A percentile compares a stretch with the other conserved stretches of the same genome.
phyloP scores from a whole-genome alignment of 257 asterid species.

The Nicotiana benthamiana region DNA sequence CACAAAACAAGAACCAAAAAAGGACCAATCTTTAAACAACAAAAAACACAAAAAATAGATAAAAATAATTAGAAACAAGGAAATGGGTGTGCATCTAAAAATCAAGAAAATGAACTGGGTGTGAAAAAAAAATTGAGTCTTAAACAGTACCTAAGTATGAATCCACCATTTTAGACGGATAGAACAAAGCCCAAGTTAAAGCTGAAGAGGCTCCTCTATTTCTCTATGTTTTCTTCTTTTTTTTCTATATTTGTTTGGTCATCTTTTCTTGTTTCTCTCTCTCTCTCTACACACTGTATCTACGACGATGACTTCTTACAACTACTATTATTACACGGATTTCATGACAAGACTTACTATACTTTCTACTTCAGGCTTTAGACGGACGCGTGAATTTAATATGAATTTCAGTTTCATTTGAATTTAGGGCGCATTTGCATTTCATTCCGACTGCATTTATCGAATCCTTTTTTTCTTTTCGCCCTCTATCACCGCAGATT shows the following conservation, averaged over 20 bases:
- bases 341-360: conserved; percentile 28
- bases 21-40: not conserved
- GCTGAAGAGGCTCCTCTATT: not conserved
- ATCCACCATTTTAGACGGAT: not conserved
- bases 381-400: conserved; percentile 55
- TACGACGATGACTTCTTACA: conserved; percentile 15
- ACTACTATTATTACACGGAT: conserved; percentile 50
- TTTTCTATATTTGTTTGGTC: not conserved
- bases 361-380: not conserved
- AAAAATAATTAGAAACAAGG: not conserved
- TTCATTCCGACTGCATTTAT: conserved; percentile 81
- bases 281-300: conserved; percentile 15
- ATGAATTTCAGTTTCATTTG: conserved; percentile 47
- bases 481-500: conserved; percentile 64
- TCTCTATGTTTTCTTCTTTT: not conserved
- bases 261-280: not conserved
- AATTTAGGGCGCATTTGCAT: conserved; percentile 47
- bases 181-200: not conserved
- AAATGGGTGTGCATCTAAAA: not conserved
- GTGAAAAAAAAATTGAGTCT: not conserved
- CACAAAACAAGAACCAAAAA: not conserved
- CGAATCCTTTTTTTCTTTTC: not conserved
- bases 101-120: not conserved
- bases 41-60: not conserved
- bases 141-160: not conserved